Percentiles rank a stretch among this genome's conserved stretches.
These are phyloP conservation scores for Zymoseptoria brevis DNA, from an alignment of 2,329 filamentous ascomycete genomes.

Conservation along the genomic window DNA sequence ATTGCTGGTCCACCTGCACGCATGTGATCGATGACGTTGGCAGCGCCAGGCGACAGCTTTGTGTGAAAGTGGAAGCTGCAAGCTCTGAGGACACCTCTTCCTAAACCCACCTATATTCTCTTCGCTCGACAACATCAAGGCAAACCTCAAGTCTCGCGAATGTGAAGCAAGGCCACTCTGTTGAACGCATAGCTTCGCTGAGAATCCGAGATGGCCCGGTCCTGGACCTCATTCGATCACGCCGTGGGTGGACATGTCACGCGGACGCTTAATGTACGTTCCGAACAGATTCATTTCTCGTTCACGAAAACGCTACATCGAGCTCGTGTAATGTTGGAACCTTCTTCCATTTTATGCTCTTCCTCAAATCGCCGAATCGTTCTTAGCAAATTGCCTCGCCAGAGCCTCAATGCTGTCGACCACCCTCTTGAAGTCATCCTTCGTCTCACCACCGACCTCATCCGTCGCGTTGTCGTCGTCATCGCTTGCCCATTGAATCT, in stretches of 20 bases:
- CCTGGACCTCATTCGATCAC: neutral
- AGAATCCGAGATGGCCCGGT: too few species aligned
- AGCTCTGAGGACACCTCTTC: neutral
- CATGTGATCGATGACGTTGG: neutral
- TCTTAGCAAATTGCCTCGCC: slow-evolving; percentile 35
- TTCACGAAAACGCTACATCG: neutral
- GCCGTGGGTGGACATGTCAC: neutral
- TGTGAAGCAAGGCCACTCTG: too few species aligned
- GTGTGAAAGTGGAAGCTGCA: neutral
- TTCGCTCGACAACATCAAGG: neutral
- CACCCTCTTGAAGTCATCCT: slow-evolving; percentile 37
- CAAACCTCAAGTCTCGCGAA: neutral
- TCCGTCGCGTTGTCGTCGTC: slow-evolving; percentile 32
- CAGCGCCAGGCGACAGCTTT: neutral
- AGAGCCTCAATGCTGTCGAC: slow-evolving; percentile 37
- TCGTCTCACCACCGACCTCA: slow-evolving; percentile 32
- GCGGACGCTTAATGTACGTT: neutral
- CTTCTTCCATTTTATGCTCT: neutral
- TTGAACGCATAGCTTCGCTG: too few species aligned
- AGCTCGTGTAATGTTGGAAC: too few species aligned
- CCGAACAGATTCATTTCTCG: neutral
- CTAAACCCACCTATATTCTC: too few species aligned
- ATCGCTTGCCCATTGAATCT: slow-evolving; percentile 36
- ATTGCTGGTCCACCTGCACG: neutral
- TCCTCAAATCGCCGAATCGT: slow-evolving; percentile 26